phyloP scores from a whole-genome alignment of 768 basidiomycete species.

The Pleurotus sapidus region DNA sequence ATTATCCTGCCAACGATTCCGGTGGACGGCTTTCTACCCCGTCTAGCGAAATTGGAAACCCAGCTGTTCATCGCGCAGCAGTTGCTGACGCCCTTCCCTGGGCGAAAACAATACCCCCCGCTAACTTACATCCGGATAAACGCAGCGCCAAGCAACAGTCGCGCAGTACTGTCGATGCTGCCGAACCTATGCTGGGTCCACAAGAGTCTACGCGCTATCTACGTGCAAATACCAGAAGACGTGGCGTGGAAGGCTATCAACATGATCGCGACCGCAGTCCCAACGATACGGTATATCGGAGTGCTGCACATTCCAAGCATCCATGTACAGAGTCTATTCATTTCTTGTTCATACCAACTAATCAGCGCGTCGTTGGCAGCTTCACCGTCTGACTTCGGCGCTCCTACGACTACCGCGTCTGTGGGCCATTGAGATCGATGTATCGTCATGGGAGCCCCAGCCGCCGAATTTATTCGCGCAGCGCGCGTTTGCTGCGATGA shows the following conservation, averaged over 20 bases:
- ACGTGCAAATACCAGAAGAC: neutral
- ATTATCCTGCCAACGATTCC: neutral
- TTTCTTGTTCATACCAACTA: neutral
- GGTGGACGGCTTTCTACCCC: neutral
- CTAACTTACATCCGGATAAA: neutral
- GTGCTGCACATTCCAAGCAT: neutral
- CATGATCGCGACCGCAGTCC: neutral
- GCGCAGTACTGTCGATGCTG: neutral
- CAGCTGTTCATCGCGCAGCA: conserved; percentile 4
- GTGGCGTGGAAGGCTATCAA: neutral
- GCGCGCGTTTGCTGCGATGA: neutral
- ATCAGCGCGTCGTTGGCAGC: neutral
- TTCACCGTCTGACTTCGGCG: neutral
- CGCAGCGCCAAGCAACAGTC: neutral
- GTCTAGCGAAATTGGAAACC: neutral
- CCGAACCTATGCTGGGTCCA: conserved; percentile 2
- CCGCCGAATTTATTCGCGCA: neutral
- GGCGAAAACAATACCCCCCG: neutral
- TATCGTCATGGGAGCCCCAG: neutral
- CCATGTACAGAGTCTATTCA: too few relatives aligned
- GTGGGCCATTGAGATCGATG: neutral
- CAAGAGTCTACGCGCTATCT: neutral
- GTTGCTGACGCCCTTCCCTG: neutral
- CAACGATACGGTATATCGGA: neutral
- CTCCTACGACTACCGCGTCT: neutral